A percentile compares a stretch with the other conserved stretches of the same genome.
phyloP scores from a whole-genome alignment of 768 basidiomycete genomes.

The Mycena metata region DNA sequence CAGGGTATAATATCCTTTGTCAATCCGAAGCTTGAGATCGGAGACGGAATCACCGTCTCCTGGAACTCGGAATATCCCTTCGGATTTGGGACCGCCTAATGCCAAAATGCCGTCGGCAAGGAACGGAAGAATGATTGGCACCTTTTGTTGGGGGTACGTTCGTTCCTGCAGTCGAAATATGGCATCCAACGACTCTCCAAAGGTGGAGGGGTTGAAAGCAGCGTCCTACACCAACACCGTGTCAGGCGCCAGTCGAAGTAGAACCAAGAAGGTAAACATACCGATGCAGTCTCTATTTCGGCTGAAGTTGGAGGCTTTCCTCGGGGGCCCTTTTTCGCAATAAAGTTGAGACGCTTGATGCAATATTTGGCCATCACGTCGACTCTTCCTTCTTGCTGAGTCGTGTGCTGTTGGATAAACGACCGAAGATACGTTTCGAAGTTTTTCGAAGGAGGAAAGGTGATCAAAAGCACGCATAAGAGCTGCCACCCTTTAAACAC shows the following conservation, averaged over 20 bases:
- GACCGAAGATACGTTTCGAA: slow-evolving; percentile 86
- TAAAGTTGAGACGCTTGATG: slow-evolving; percentile 78
- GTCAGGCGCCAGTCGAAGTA: slow-evolving; percentile 22
- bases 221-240: slow-evolving; percentile 70
- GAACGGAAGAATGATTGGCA: slow-evolving; percentile 95
- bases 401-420: slow-evolving; percentile 82
- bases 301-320: slow-evolving; percentile 85
- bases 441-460: slow-evolving; percentile 94
- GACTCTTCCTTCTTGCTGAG: slow-evolving; percentile 79
- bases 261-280: slow-evolving; percentile 48
- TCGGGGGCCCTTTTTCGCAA: slow-evolving; percentile 87
- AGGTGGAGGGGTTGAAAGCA: slow-evolving; percentile 95
- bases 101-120: slow-evolving; percentile 93
- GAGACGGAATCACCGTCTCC: slow-evolving; percentile 92
- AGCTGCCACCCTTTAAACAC: slow-evolving; percentile 94
- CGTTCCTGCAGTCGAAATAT: slow-evolving; percentile 88
- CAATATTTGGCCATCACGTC: slow-evolving; percentile 95
- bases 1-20: slow-evolving; percentile 91
- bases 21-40: slow-evolving; percentile 90
- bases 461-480: slow-evolving; percentile 89
- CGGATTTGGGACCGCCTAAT: slow-evolving; percentile 84
- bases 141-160: slow-evolving; percentile 86
- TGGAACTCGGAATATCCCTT: slow-evolving; percentile 94
- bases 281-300: slow-evolving; percentile 94
- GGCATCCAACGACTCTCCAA: slow-evolving; percentile 89